Percentiles rank a stretch among this genome's conserved stretches.
These are phyloP conservation scores for Teratosphaeriaceae sp. DNA, from an alignment of 2,329 filamentous ascomycete species.

Conservation along the genomic window DNA sequence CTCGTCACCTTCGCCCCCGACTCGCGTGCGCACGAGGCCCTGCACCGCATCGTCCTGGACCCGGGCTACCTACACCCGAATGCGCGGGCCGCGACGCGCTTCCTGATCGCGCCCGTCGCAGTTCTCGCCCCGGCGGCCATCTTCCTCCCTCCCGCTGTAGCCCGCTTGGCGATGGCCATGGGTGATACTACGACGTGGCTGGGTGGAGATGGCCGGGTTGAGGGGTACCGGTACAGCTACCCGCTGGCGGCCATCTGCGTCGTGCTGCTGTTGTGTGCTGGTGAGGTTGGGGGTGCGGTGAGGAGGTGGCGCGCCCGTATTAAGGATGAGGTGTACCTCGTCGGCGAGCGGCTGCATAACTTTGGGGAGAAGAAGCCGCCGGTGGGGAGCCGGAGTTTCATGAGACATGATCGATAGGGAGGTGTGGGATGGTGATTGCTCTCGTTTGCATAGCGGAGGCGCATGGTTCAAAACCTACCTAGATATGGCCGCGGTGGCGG, in stretches of 20 bases:
- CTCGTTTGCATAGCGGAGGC: conserved; percentile 5
- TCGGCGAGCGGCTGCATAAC: conserved; percentile 91
- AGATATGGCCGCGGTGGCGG: too few species aligned
- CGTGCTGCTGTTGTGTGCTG: conserved; percentile 7
- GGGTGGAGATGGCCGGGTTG: conserved; percentile 10
- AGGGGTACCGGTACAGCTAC: conserved; percentile 64
- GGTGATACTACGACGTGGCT: not conserved
- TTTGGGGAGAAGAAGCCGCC: conserved; percentile 58
- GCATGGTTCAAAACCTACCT: too few species aligned
- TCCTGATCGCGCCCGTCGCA: conserved; percentile 72
- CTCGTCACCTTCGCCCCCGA: conserved; percentile 62
- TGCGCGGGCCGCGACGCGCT: conserved; percentile 69
- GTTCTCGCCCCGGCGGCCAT: conserved; percentile 58
- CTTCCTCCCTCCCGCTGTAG: conserved; percentile 55
- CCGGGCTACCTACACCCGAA: conserved; percentile 76
- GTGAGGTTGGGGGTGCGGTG: conserved; percentile 49
- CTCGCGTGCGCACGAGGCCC: conserved; percentile 65
- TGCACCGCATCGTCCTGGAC: conserved; percentile 56
- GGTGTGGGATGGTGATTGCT: not conserved
- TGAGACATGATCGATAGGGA: conserved; percentile 21
- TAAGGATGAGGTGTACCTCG: conserved; percentile 90
- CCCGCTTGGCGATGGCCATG: conserved; percentile 21
- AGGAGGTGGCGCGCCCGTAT: conserved; percentile 74
- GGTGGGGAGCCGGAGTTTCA: conserved; percentile 24
- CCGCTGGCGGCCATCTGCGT: conserved; percentile 42